Base-by-base conservation (phyloP, 805 yeast species). In the Barnettozyma wickerhamii region DNA sequence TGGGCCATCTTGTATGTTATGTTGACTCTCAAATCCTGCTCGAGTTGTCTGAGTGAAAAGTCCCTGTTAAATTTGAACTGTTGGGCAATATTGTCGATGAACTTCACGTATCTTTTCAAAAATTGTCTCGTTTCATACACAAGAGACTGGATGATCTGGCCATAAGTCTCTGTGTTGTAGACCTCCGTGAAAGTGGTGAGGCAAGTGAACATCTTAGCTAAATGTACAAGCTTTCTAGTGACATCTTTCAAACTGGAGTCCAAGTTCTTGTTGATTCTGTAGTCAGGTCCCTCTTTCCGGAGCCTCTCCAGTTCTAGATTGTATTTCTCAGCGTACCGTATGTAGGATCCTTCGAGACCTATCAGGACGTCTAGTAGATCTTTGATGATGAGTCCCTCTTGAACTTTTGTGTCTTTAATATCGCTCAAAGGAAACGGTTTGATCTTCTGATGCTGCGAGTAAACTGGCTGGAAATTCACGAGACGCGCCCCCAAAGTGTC, bases 341-440 rank as follows among this genome's bases (percentile, higher is more conserved):
- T 76, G 54, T 84, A 87, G 17, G 70, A 68, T 1, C 97, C 97
- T 58, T 89, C 95, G 20, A 72, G 61, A 0, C 95, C 95, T 24
- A 79, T 50, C 12, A 93, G 58, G 1, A 85, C 81, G 50, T 72
- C 73, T 17, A 88, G 52, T 9, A 89, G 56, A 58, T 91, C 99
- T 43, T 75, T 70, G 13, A 84, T 67, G 1, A 93, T 71, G 19
- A 81, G 68, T 0, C 85, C 81, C 56, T 89, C 95, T 56, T 88
- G 95, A 4, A 72, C 70, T 35, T 73, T 67, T 4, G 70, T 55
- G 24, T 74, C 75, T n/a, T 53, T 56, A 30, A 72, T 56, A 38
- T 66, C 74, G 35, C 68, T 68, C 26, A 80, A 56, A 2, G 81
- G 73, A 41, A 62, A 66, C 10, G 76, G 67, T 38, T 63, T 64